Base-by-base conservation (phyloP, 768 basidiomycete genomes). In the Amanita pseudoporphyria region DNA sequence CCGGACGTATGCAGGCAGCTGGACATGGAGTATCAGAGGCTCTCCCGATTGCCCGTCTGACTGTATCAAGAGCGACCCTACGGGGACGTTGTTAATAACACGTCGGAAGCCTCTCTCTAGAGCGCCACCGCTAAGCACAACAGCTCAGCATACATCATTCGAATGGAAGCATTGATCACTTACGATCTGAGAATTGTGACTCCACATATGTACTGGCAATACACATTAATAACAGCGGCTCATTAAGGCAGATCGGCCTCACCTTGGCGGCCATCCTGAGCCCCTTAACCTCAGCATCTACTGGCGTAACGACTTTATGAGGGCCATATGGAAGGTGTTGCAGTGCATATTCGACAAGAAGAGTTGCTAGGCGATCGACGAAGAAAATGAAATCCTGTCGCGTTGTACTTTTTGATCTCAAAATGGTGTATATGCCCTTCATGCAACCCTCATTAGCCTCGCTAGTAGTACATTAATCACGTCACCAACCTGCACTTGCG, bases 301-400 rank as follows among this genome's bases (percentile, higher is more conserved):
- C 66, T 0, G 93, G 92, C 0, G 93, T 95, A 16, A 64, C 70
- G 5, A 95, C 74, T 0, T 67, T 66, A 58, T 77, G 78, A 2
- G 70, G 60, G 26, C 67, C 60, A 64, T 83, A 88, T 1, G 92
- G 92, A n/a, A 98, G 73, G 52, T 81, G 73, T 37, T 84, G 83
- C 60, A 94, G 70, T 0, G 92, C 90, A 61, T 81, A 76, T 64
- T 98, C 95, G 4, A 88, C 79, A 19, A 98, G 66, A 16, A 90
- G 65, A 0, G 89, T 92, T 0, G 94, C 79, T 1, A 98, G 68
- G 14, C 95, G 77, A 61, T 96, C 92, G 0, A 80, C 79, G 60
- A 91, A 92, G 71, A 96, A 95, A 33, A 97, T 82, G 59, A 97
- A 98, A 60, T 97, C 92, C 57, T 87, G 87, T 14, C 82, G 72